These are phyloP conservation scores for Cyclotella cryptica DNA, from an alignment of 108 stramenopile species.

Conservation along the genomic window DNA sequence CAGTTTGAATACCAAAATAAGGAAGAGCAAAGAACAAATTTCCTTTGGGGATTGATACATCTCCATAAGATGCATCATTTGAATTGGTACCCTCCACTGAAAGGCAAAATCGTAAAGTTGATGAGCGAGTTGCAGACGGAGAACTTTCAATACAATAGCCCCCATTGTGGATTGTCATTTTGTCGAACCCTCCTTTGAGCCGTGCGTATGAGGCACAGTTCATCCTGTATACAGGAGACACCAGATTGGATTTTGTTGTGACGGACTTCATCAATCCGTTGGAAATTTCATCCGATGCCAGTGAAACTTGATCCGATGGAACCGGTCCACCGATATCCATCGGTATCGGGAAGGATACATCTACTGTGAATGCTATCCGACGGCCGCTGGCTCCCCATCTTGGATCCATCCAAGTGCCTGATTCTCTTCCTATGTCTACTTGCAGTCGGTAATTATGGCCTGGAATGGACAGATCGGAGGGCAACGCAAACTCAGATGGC, in stretches of 20 bases:
- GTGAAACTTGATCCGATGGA: neutral
- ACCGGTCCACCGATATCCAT: neutral
- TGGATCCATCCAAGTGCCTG: slow-evolving; percentile 87
- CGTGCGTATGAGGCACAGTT: slow-evolving; percentile 57
- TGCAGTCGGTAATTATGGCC: slow-evolving; percentile 62
- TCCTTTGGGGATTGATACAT: slow-evolving; percentile 70
- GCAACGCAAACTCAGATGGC: slow-evolving; percentile 28
- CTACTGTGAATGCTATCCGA: slow-evolving; percentile 69
- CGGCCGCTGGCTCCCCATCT: slow-evolving; percentile 80
- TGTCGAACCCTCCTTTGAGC: slow-evolving; percentile 70
- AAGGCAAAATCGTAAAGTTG: slow-evolving; percentile 67
- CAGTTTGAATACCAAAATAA: slow-evolving; percentile 55
- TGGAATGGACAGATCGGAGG: neutral
- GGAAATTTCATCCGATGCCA: slow-evolving; percentile 33
- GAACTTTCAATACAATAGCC: slow-evolving; percentile 67
- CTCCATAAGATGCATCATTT: slow-evolving; percentile 48
- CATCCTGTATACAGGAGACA: slow-evolving; percentile 45
- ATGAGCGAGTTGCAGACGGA: slow-evolving; percentile 12
- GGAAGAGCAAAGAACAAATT: slow-evolving; percentile 79
- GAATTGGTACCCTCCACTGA: slow-evolving; percentile 67
- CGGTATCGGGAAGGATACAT: slow-evolving; percentile 55
- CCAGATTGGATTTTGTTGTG: slow-evolving; percentile 35
- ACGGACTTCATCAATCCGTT: slow-evolving; percentile 64
- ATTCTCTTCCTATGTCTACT: slow-evolving; percentile 75
- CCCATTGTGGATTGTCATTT: slow-evolving; percentile 62